phyloP scores from a whole-genome alignment of 139 green algal genomes.

The Volvox reticuliferus region DNA sequence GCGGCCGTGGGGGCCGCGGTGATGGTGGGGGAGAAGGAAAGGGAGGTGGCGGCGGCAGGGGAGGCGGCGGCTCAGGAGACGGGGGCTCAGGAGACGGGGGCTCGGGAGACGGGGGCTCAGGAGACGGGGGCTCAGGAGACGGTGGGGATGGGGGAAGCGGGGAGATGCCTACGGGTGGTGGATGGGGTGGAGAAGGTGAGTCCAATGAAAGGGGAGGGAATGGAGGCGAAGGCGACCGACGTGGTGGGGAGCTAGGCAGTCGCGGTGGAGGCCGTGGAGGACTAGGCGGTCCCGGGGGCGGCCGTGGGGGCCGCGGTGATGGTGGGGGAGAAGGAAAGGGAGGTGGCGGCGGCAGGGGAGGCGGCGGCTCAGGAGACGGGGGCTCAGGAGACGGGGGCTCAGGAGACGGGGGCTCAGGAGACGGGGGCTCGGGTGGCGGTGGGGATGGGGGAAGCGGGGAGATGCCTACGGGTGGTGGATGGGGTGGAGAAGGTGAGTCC shows the following conservation, averaged over 20 bases:
- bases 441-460: background rate
- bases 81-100: background rate
- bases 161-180: too few species aligned
- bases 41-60: background rate
- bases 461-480: background rate
- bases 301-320: too few species aligned
- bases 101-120: too few species aligned
- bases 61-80: background rate
- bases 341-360: too few species aligned
- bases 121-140: background rate
- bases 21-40: background rate
- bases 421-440: background rate
- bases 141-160: too few species aligned
- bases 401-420: background rate
- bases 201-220: too few species aligned
- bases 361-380: background rate
- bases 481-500: background rate
- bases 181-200: too few species aligned
- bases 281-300: too few species aligned
- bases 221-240: too few species aligned
- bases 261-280: too few species aligned
- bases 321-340: too few species aligned
- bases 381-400: background rate
- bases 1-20: background rate
- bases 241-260: too few species aligned